A percentile compares a stretch with the other conserved stretches of the same genome.
Conservation (phyloP, 345 rosid species). For the Carallia pectinifolia region DNA sequence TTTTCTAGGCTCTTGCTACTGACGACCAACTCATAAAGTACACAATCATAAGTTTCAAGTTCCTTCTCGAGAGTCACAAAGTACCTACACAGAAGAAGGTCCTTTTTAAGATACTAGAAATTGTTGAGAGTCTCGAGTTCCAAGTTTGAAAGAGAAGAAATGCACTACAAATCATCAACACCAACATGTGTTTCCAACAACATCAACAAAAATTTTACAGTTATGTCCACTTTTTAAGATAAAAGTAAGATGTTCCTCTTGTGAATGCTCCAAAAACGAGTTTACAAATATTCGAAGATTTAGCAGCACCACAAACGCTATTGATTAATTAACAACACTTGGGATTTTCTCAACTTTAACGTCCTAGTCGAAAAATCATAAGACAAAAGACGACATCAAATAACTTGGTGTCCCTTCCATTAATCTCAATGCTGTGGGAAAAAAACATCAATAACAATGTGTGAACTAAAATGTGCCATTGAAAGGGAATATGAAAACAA, state of each 20-base stretch:
- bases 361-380: no score
- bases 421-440: constrained; percentile 9
- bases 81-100: constrained; percentile 43
- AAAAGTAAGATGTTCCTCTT: neutral
- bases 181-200: neutral
- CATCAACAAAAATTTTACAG: neutral
- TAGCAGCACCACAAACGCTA: no score
- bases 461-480: no score
- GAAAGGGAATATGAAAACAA: neutral
- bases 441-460: neutral
- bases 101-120: no score
- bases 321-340: no score
- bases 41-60: constrained; percentile 79
- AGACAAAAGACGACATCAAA: no score
- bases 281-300: no score
- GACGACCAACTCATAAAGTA: constrained; percentile 92
- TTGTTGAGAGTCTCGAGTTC: no score
- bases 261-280: neutral
- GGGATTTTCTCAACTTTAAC: no score
- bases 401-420: no score
- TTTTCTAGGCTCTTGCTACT: constrained; percentile 75
- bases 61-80: constrained; percentile 77
- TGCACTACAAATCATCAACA: neutral
- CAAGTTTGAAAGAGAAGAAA: neutral
- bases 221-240: neutral